Evolutionary conservation across 2,329 filamentous ascomycete species (phyloP).

Genomic region (Paraphoma chrysanthemicola): DNA sequence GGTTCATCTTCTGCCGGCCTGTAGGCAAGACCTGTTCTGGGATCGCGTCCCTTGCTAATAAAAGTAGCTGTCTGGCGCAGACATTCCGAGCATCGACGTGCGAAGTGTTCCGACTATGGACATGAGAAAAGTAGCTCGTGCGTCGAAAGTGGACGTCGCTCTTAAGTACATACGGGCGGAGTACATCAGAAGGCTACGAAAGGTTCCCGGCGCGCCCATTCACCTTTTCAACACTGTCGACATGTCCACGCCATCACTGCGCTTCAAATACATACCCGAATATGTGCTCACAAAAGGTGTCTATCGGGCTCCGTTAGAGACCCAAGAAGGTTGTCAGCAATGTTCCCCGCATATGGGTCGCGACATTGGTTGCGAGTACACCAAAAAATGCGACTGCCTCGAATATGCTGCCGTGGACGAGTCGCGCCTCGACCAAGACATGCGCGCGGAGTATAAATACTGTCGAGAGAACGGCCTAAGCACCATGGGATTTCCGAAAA

Average conservation of each 20-base stretch:
- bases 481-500: conserved; percentile 51
- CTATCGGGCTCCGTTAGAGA: conserved; percentile 64
- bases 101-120: conserved; percentile 41
- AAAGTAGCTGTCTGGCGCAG: conserved; percentile 13
- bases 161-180: conserved; percentile 45
- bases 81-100: conserved; percentile 39
- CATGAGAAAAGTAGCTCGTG: conserved; percentile 43
- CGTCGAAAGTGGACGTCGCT: conserved; percentile 37
- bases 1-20: conserved; percentile 43
- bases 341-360: conserved; percentile 65
- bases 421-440: conserved; percentile 38
- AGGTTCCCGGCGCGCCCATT: conserved; percentile 51
- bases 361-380: conserved; percentile 67
- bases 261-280: conserved; percentile 73
- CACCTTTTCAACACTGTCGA: conserved; percentile 71
- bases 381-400: conserved; percentile 69
- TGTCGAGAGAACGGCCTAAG: conserved; percentile 27
- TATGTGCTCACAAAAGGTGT: conserved; percentile 67
- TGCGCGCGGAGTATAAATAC: conserved; percentile 26
- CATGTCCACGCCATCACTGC: conserved; percentile 60
- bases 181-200: conserved; percentile 43
- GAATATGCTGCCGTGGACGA: conserved; percentile 64
- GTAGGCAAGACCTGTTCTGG: conserved; percentile 33
- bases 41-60: conserved; percentile 2
- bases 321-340: conserved; percentile 70